Evolutionary conservation across 2,329 filamentous ascomycete genomes (phyloP).

Genomic region (Apiospora arundinis): DNA sequence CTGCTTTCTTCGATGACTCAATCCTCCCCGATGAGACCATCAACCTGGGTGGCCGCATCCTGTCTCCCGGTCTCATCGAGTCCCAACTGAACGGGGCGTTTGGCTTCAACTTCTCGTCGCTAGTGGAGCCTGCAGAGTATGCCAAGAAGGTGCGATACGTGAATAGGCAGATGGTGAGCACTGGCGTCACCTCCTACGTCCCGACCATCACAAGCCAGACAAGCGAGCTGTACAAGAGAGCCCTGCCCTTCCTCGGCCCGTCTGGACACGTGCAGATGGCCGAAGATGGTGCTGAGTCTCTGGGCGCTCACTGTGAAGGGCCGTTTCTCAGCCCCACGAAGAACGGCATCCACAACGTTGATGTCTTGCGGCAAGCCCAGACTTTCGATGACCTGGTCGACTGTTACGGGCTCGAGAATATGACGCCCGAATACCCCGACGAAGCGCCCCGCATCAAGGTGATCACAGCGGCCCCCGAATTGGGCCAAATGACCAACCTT

Average conservation of each 20-base stretch:
- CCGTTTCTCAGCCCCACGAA: conserved; percentile 84
- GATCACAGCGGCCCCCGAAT: conserved; percentile 87
- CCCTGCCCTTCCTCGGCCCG: conserved; percentile 79
- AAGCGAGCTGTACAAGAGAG: conserved; percentile 81
- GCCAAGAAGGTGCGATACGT: conserved; percentile 73
- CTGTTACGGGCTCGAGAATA: conserved; percentile 76
- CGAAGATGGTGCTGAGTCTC: conserved; percentile 78
- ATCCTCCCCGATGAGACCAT: conserved; percentile 75
- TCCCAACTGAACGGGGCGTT: conserved; percentile 92
- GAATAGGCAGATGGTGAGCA: conserved; percentile 74
- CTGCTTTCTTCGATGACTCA: conserved; percentile 71
- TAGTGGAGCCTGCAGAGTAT: conserved; percentile 72
- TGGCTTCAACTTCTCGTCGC: conserved; percentile 88
- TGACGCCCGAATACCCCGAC: conserved; percentile 50
- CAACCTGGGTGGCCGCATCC: conserved; percentile 81
- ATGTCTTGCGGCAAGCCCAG: conserved; percentile 70
- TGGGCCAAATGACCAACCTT: conserved; percentile 70
- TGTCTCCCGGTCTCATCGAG: conserved; percentile 88
- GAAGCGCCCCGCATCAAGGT: conserved; percentile 67
- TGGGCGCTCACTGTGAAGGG: conserved; percentile 90
- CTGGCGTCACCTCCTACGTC: conserved; percentile 86
- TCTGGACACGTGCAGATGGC: conserved; percentile 66
- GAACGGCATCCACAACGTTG: conserved; percentile 83
- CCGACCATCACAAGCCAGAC: conserved; percentile 85
- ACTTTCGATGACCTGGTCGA: conserved; percentile 69